Evolutionary conservation across 2,329 filamentous ascomycete genomes (phyloP).

Genomic region (Fusarium tuaranense): DNA sequence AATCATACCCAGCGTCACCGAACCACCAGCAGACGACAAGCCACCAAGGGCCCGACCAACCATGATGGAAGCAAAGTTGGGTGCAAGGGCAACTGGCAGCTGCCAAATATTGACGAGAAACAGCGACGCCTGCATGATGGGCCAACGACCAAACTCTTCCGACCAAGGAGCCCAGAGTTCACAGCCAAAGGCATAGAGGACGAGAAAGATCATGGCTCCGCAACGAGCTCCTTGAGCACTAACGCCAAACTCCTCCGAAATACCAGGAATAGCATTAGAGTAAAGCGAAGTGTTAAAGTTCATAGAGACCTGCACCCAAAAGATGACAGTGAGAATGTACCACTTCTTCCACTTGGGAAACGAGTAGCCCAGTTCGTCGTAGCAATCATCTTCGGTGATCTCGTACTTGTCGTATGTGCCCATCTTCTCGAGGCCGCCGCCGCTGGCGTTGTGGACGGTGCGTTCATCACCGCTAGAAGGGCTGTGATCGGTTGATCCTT

Average conservation of each 20-base stretch:
- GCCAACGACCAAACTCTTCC: conserved; percentile 83
- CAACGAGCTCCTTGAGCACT: conserved; percentile 76
- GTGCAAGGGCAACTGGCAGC: conserved; percentile 77
- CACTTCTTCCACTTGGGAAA: conserved; percentile 75
- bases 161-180: conserved; percentile 91
- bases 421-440: conserved; percentile 48
- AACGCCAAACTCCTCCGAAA: conserved; percentile 75
- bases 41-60: conserved; percentile 78
- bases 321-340: conserved; percentile 79
- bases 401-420: conserved; percentile 57
- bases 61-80: conserved; percentile 78
- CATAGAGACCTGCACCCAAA: conserved; percentile 80
- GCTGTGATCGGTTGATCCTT: conserved; percentile 43
- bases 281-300: conserved; percentile 83
- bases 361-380: conserved; percentile 72
- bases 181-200: conserved; percentile 86
- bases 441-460: conserved; percentile 49
- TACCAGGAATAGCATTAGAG: conserved; percentile 75
- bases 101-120: conserved; percentile 84
- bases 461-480: conserved; percentile 26
- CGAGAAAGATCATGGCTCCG: conserved; percentile 82
- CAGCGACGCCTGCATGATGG: conserved; percentile 78
- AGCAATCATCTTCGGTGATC: conserved; percentile 70
- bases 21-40: conserved; percentile 77
- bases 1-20: conserved; percentile 80